Conservation (phyloP, 345 rosid species). For the Euphorbia tirucalli region DNA sequence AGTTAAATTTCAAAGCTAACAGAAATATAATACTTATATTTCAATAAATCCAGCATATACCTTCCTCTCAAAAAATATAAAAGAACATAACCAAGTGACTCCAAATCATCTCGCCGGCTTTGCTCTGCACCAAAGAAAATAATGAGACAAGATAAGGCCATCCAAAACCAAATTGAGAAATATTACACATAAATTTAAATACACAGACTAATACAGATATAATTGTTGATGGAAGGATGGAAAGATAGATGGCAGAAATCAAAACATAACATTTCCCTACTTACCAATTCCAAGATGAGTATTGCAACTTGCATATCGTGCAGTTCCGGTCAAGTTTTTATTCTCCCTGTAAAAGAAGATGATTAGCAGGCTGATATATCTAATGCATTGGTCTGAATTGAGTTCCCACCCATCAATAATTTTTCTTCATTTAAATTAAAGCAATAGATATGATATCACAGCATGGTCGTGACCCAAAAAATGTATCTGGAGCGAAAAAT, state of each 20-base stretch:
- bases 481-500: background rate
- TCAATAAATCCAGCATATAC: slow-evolving; percentile 28
- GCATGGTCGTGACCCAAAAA: background rate
- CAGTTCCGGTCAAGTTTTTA: slow-evolving; percentile 94
- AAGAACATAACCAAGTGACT: slow-evolving; percentile 55
- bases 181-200: background rate
- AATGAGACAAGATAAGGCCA: background rate
- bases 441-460: background rate
- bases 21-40: background rate
- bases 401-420: background rate
- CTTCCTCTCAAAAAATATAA: slow-evolving; percentile 78
- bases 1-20: background rate
- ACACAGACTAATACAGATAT: background rate
- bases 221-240: background rate
- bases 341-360: slow-evolving; percentile 58
- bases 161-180: background rate
- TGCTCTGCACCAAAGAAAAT: slow-evolving; percentile 46
- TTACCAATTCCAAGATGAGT: slow-evolving; percentile 98
- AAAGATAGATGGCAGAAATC: background rate
- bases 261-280: background rate
- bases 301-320: slow-evolving; percentile 95
- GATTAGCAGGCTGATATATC: background rate
- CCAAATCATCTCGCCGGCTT: slow-evolving; percentile 57
- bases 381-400: background rate
- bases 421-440: background rate